Base-by-base conservation (phyloP, 2,329 filamentous ascomycete species). In the Diaporthe aspalathi region DNA sequence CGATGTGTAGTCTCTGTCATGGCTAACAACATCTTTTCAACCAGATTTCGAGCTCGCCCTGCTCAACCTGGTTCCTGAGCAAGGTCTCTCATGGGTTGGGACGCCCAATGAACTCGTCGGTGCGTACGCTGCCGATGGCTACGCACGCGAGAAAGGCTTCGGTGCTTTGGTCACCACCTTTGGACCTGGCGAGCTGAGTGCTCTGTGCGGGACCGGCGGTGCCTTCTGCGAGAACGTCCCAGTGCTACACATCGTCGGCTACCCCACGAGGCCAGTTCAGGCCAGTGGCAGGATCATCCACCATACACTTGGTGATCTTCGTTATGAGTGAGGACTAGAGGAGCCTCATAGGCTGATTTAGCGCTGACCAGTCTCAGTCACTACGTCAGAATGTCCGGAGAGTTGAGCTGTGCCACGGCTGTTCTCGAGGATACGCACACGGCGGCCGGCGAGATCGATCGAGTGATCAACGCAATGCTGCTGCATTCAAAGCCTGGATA, bases 71-170 rank as follows among this genome's bases (percentile, higher is more conserved):
- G 77, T 89, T 24, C 78, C 81, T 11, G 81, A 82, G n/a, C 78
- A 79, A 29, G 83, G 82, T 9, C 78, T 89, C 24, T 79, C 82
- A 63, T 87, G 85, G 85, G 81, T 85, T 29, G 81, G 82, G 52
- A 88, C 86, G 73, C 84, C 83, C 70, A 88, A 89, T 75, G 87
- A 89, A 76, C 81, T 89, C 54, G 87, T 88, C 74, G 87, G 87
- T 32, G 86, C 85, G 16, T 90, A 90, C 75, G 88, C 88, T 5
- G 86, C 88, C 4, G 88, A 90, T 80, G 89, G 88, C 17, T 90
- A 90, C 78, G 88, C 87, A 16, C 83, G 88, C 70, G 82, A 89
- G 69, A 89, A 88, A 50, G 87, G 87, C 7, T 85, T 88, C 9
- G 83, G 83, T 20, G 87, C 87, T 9, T 75, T 90, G 7, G 78